phyloP scores from a whole-genome alignment of 352 stramenopile genomes.

The Phytophthora sojae region DNA sequence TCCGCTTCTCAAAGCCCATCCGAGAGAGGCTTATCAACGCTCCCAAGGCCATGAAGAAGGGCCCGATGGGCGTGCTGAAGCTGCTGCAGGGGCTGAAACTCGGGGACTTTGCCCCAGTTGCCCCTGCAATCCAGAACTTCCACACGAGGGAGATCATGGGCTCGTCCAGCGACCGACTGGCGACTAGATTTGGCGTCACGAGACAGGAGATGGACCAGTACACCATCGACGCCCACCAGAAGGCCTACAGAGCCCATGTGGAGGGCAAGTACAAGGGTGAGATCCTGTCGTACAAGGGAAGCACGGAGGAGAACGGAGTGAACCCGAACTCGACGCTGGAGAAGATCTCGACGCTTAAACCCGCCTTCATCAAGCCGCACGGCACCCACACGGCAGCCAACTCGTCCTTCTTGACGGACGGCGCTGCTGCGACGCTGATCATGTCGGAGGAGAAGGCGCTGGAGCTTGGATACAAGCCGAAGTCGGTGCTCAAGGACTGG shows the following conservation, averaged over 20 bases:
- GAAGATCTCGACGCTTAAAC: slow-evolving; percentile 96
- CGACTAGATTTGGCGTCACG: slow-evolving; percentile 94
- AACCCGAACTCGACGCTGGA: slow-evolving; percentile 96
- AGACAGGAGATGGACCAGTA: slow-evolving; percentile 98
- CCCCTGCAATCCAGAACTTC: slow-evolving; percentile 98
- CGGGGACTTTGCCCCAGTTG: slow-evolving; percentile 92
- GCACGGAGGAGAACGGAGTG: slow-evolving; percentile 97
- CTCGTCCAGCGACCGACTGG: slow-evolving; percentile 95
- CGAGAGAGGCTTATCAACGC: slow-evolving; percentile 85
- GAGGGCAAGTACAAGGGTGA: slow-evolving; percentile 95
- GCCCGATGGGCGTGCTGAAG: slow-evolving; percentile 86
- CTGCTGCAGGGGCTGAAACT: slow-evolving; percentile 96
- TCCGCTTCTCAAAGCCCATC: slow-evolving; percentile 93
- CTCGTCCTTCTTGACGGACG: slow-evolving; percentile 98
- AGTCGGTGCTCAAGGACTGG: slow-evolving; percentile 96
- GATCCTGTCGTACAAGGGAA: slow-evolving; percentile 95
- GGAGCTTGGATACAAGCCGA: slow-evolving; percentile 96
- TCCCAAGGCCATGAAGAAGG: slow-evolving; percentile 96
- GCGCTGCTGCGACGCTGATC: slow-evolving; percentile 95
- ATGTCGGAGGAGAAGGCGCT: slow-evolving; percentile 97
- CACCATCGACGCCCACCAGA: slow-evolving; percentile 94
- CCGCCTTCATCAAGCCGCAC: slow-evolving; percentile 98
- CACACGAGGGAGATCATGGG: slow-evolving; percentile 99
- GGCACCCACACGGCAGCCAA: slow-evolving; percentile 99
- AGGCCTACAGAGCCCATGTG: slow-evolving; percentile 95